phyloP scores from a whole-genome alignment of 2,329 filamentous ascomycete species.

The Diatrype stigma region DNA sequence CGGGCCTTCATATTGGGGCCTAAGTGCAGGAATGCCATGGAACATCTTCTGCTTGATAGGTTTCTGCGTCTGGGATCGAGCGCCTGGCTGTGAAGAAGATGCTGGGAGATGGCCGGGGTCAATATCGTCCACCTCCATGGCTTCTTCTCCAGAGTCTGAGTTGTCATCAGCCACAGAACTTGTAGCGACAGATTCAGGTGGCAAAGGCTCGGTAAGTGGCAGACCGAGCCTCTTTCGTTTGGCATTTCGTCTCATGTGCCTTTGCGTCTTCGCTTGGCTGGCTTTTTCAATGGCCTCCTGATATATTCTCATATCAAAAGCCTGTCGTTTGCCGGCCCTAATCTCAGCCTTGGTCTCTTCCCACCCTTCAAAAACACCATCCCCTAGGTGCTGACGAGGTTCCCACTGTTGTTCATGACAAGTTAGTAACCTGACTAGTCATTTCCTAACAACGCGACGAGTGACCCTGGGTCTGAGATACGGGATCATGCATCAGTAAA shows the following conservation, averaged over 20 bases:
- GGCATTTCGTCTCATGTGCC: slow-evolving; percentile 40
- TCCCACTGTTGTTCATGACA: slow-evolving; percentile 39
- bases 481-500: too few relatives aligned
- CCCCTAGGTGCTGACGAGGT: slow-evolving; percentile 38
- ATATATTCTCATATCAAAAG: slow-evolving; percentile 37
- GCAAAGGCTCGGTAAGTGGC: slow-evolving; percentile 17
- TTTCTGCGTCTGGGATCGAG: slow-evolving; percentile 6
- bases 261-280: slow-evolving; percentile 26
- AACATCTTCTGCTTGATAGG: slow-evolving; percentile 18
- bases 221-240: slow-evolving; percentile 37
- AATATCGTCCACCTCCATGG: slow-evolving; percentile 18
- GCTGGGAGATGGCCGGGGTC: slow-evolving; percentile 2
- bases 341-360: slow-evolving; percentile 34
- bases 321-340: slow-evolving; percentile 25
- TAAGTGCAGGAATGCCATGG: slow-evolving; percentile 9
- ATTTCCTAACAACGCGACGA: slow-evolving; percentile 34
- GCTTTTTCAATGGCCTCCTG: slow-evolving; percentile 27
- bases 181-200: slow-evolving; percentile 8
- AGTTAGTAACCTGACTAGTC: slow-evolving; percentile 37
- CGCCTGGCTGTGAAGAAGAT: slow-evolving; percentile 1
- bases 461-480: neutral
- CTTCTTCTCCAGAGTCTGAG: slow-evolving; percentile 18
- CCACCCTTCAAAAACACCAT: slow-evolving; percentile 40
- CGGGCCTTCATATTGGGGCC: neutral
- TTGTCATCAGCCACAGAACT: slow-evolving; percentile 9